phyloP scores from a whole-genome alignment of 177 flowering plant genomes.

The Tripterygium wilfordii region DNA sequence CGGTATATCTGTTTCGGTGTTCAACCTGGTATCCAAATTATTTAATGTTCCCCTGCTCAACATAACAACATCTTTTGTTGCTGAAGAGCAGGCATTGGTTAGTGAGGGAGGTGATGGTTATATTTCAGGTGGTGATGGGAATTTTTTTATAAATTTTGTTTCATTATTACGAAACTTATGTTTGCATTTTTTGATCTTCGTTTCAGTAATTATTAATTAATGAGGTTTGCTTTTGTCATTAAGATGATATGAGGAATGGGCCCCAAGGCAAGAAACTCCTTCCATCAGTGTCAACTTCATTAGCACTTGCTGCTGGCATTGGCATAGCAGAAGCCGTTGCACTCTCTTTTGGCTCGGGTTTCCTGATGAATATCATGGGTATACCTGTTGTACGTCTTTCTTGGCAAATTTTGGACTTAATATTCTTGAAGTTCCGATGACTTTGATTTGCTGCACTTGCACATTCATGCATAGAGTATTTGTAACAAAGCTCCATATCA shows the following conservation, averaged over 20 bases:
- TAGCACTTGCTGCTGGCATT: conserved; percentile 64
- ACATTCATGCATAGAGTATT: no score
- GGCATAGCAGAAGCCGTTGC: conserved; percentile 78
- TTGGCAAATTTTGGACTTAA: no score
- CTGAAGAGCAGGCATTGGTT: conserved; percentile 72
- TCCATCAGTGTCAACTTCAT: conserved; percentile 83
- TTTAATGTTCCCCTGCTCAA: conserved; percentile 94
- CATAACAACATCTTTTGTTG: conserved; percentile 91
- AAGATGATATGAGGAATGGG: no score
- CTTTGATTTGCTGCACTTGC: no score
- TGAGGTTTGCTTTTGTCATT: background rate
- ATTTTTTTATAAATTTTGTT: no score
- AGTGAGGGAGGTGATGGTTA: conserved; percentile 16
- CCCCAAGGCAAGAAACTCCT: conserved; percentile 43
- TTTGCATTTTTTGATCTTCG: background rate
- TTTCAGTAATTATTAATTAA: background rate
- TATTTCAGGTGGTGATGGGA: conserved; percentile 26
- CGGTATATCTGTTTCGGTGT: conserved; percentile 76
- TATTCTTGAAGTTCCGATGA: no score
- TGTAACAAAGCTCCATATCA: no score
- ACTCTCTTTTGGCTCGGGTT: conserved; percentile 70
- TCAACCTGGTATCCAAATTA: conserved; percentile 78
- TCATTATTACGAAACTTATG: background rate
- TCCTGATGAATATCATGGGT: conserved; percentile 72
- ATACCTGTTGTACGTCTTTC: conserved; percentile 50